Evolutionary conservation across 78 protist species (phyloP).

Genomic region (Isochrysis galbana): DNA sequence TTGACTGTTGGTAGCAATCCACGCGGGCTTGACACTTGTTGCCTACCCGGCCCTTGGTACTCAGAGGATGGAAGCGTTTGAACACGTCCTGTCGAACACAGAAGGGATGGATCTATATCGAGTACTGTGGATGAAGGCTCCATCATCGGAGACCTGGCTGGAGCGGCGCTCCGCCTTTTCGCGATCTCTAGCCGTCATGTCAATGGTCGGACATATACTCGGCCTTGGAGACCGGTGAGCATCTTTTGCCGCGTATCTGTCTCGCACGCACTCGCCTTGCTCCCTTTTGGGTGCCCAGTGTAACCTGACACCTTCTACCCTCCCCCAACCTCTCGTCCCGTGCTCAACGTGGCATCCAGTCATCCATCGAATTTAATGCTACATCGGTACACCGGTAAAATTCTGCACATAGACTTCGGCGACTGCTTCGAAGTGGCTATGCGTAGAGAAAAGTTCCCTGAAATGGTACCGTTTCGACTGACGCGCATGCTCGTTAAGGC

Average conservation of each 20-base stretch:
- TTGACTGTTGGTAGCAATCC: slow-evolving; percentile 43
- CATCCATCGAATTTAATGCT: slow-evolving; percentile 97
- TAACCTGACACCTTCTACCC: no score
- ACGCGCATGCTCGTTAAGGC: slow-evolving; percentile 98
- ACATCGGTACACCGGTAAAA: slow-evolving; percentile 54
- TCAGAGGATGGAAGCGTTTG: no score
- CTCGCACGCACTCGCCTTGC: no score
- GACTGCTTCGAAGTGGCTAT: slow-evolving; percentile 93
- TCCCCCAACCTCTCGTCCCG: no score
- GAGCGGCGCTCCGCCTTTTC: slow-evolving; percentile 77
- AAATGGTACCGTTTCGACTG: slow-evolving; percentile 97
- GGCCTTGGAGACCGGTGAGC: slow-evolving; percentile 95
- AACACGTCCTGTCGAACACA: slow-evolving; percentile 83
- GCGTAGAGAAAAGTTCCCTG: slow-evolving; percentile 96
- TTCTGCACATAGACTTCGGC: slow-evolving; percentile 98
- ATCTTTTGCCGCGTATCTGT: no score
- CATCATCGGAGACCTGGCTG: slow-evolving; percentile 86
- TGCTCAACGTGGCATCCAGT: slow-evolving; percentile 66
- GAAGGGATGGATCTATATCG: slow-evolving; percentile 91
- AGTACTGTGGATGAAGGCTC: slow-evolving; percentile 83
- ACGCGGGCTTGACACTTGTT: no score
- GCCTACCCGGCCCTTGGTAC: no score
- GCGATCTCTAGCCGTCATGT: slow-evolving; percentile 81
- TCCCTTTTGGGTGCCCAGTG: no score
- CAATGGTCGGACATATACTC: slow-evolving; percentile 87